Evolutionary conservation across 2,329 filamentous ascomycete species (phyloP), one percentile per base, ranked within the genome.

Genomic region (Curvularia sp.): DNA sequence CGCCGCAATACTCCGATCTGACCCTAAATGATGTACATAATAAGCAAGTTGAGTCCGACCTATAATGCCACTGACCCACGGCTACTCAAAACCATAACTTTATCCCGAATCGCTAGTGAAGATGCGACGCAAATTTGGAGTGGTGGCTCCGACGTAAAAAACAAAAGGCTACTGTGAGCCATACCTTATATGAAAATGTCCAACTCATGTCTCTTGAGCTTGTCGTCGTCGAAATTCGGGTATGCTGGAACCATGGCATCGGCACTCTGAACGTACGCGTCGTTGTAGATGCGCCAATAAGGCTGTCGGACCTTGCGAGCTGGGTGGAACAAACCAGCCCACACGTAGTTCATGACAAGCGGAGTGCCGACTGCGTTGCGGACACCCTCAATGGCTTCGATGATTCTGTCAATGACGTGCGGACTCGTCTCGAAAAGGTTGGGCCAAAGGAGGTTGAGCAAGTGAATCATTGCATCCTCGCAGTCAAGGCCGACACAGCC

Each of bases 171-270:
- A 51, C 38, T 42, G 33, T 43, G 42, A 53, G 22, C 46, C 60
- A 58, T 61, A 61, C 26, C 56, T 83, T 83, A 96, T 76, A 96
- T 82, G 68, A 96, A 85, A 77, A 97, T 94, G 9, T 87, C 88
- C 77, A 97, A 77, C 80, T 97, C 93, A 42, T 89, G 86, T 71
- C 93, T 84, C 70, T 91, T 88, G 71, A 94, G 81, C 57, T 87
- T 88, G 64, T 95, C 91, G 61, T 95, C 92, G 55, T 91, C 90
- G 64, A 97, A 79, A 64, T 90, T 89, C 1, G 94, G 95, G 75
- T 97, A 99, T 73, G 97, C 97, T 2, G 95, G 96, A 55, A 99
- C 91, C 88, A 99, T 96, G 28, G 92, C 88, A 78, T 99, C 95
- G 18, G 94, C 94, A 31, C 86, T 88, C 74, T 96, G 92, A 48